Percentiles rank a stretch among this genome's conserved stretches.
phyloP scores from a whole-genome alignment of 2,329 filamentous ascomycete species.

The Elsinoe australis region DNA sequence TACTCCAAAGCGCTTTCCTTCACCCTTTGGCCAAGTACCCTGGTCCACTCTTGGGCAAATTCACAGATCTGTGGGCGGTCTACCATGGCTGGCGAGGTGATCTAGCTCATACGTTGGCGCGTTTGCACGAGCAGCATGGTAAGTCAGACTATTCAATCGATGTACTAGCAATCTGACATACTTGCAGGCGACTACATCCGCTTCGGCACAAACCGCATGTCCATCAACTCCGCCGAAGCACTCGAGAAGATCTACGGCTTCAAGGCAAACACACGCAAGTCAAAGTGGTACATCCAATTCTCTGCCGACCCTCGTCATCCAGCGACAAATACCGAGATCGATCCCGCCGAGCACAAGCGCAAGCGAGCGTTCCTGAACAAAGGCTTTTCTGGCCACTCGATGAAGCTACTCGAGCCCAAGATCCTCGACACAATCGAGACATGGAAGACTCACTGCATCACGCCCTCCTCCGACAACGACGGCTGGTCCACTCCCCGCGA shows the following conservation, averaged over 20 bases:
- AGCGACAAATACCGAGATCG: background rate
- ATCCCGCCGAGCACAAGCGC: background rate
- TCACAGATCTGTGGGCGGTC: slow-evolving; percentile 25
- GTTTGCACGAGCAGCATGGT: slow-evolving; percentile 62
- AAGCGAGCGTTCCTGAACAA: slow-evolving; percentile 8
- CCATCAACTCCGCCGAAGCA: slow-evolving; percentile 64
- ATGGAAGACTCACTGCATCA: slow-evolving; percentile 3
- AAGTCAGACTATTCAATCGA: background rate
- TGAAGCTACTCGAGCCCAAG: slow-evolving; percentile 2
- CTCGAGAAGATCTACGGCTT: slow-evolving; percentile 48
- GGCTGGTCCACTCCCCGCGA: slow-evolving; percentile 6
- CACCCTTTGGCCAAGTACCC: slow-evolving; percentile 25
- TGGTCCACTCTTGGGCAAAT: slow-evolving; percentile 24
- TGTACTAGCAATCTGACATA: background rate
- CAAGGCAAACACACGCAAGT: slow-evolving; percentile 43
- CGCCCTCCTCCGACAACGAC: background rate
- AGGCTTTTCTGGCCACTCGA: background rate
- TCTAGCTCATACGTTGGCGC: slow-evolving; percentile 30
- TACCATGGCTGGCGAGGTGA: slow-evolving; percentile 27
- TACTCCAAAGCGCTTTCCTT: slow-evolving; percentile 24
- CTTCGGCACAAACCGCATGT: slow-evolving; percentile 68
- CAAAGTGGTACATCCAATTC: slow-evolving; percentile 35
- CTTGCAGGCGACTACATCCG: slow-evolving; percentile 47
- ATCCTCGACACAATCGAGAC: slow-evolving; percentile 2
- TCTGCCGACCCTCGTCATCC: background rate